phyloP scores from a whole-genome alignment of 2,329 filamentous ascomycete genomes.

The Fusarium dlaminii region DNA sequence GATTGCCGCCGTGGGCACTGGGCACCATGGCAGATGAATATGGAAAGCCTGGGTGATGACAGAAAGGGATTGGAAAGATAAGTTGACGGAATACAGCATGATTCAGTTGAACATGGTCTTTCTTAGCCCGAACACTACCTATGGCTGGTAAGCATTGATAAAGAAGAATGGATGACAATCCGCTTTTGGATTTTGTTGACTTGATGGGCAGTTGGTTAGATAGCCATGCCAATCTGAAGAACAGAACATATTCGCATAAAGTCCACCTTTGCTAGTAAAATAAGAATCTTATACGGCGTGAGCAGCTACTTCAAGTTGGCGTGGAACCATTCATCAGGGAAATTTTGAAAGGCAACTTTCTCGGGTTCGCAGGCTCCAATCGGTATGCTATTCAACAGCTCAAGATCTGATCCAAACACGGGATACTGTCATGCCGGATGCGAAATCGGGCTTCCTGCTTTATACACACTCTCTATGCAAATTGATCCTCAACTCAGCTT shows the following conservation, averaged over 20 bases:
- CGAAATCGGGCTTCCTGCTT: rapidly evolving
- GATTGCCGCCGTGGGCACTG: rapidly evolving
- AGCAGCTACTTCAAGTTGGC: neutral
- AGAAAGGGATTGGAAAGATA: neutral
- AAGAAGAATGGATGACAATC: too few relatives aligned
- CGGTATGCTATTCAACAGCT: neutral
- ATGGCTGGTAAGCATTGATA: neutral
- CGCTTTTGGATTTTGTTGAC: too few relatives aligned
- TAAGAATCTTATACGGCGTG: too few relatives aligned
- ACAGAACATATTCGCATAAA: too few relatives aligned
- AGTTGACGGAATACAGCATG: rapidly evolving
- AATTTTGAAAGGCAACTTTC: neutral
- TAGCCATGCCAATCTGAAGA: too few relatives aligned
- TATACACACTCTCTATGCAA: neutral
- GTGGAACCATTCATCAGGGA: neutral
- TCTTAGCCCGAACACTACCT: rapidly evolving
- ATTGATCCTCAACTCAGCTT: too few relatives aligned
- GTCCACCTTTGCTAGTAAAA: too few relatives aligned
- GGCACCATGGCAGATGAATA: rapidly evolving
- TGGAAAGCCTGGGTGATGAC: rapidly evolving
- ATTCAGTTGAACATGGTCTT: neutral
- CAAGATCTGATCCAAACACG: neutral
- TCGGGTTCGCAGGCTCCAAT: neutral
- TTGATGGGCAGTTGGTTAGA: too few relatives aligned
- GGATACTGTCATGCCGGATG: rapidly evolving